Base-by-base conservation (phyloP, 306 rosid genomes). In the Chamaecrista fasciculata region DNA sequence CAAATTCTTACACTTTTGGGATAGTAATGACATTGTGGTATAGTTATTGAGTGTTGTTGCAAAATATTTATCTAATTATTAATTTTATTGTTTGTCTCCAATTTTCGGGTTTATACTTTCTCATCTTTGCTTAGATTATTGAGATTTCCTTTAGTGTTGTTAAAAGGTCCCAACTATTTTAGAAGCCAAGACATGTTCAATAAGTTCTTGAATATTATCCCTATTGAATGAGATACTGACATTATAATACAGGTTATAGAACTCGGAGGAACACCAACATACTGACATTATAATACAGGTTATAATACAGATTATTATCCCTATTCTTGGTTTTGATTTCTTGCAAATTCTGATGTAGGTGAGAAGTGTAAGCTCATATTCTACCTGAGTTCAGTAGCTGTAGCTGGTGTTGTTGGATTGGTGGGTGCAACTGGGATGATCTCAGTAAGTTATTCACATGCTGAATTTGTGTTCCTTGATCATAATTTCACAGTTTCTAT, bases 251-350 rank as follows among this genome's bases (percentile, higher is more conserved):
- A 90, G 97, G 92, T 90, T 55, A 83, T 94, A 64, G 92, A 90
- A 75, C 75, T 94, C 86, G 96, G 97, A 69, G 97, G 95, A 75
- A 82, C 74, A 51, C 99, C 99, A 34, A 91, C 99, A 66, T 69
- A 77, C 37, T 72, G 75, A 56, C 36, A 48, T 47, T 66, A 50
- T 74, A 14, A 12, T 71, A 52, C 91, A 90, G 97, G 92, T 90
- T 55, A 83, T 94, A 64, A n/a, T n/a, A n/a, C n/a, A n/a, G n/a
- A n/a, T n/a, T n/a, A n/a, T n/a, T n/a, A n/a, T n/a, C n/a, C n/a
- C n/a, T n/a, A n/a, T n/a, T n/a, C n/a, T n/a, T n/a, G n/a, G n/a
- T n/a, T n/a, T n/a, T n/a, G n/a, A n/a, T n/a, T n/a, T n/a, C n/a
- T n/a, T n/a, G n/a, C n/a, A n/a, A n/a, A n/a, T n/a, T n/a, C n/a